A percentile compares a stretch with the other conserved stretches of the same genome.
Conservation (phyloP, 108 stramenopile species). For the Mayamaea pseudoterrestris region DNA sequence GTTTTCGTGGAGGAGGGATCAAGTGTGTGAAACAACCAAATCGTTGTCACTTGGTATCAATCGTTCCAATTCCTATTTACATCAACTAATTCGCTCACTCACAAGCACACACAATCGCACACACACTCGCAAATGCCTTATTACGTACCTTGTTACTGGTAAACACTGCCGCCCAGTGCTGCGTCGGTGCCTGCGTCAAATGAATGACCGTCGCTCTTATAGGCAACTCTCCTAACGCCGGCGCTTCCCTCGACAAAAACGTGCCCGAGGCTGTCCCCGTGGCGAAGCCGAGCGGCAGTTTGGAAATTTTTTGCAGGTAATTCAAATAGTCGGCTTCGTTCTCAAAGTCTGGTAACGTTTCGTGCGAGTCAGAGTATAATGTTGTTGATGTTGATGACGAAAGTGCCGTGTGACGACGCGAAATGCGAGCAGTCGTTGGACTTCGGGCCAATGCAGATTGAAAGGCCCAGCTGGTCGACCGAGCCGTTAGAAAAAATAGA, state of each 20-base stretch:
- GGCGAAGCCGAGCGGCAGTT: slow-evolving; percentile 67
- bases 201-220: slow-evolving; percentile 78
- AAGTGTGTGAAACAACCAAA: too few species aligned
- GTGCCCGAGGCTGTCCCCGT: slow-evolving; percentile 65
- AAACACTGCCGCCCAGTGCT: slow-evolving; percentile 83
- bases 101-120: too few species aligned
- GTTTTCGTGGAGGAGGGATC: not conserved
- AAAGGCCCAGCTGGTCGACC: too few species aligned
- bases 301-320: slow-evolving; percentile 44
- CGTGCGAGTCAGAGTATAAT: slow-evolving; percentile 34
- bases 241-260: slow-evolving; percentile 72
- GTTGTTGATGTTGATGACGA: not conserved
- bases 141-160: slow-evolving; percentile 70
- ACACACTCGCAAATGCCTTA: too few species aligned
- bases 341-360: slow-evolving; percentile 46
- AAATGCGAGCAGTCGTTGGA: too few species aligned
- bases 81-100: too few species aligned
- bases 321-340: slow-evolving; percentile 45
- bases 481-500: too few species aligned
- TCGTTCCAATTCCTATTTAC: too few species aligned
- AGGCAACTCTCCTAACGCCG: slow-evolving; percentile 54
- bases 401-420: too few species aligned
- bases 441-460: too few species aligned
- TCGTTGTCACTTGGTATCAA: too few species aligned
- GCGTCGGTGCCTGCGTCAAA: slow-evolving; percentile 70